These are phyloP conservation scores for Pilatotrama ljubarskyi DNA, from an alignment of 768 basidiomycete genomes.

Conservation along the genomic window DNA sequence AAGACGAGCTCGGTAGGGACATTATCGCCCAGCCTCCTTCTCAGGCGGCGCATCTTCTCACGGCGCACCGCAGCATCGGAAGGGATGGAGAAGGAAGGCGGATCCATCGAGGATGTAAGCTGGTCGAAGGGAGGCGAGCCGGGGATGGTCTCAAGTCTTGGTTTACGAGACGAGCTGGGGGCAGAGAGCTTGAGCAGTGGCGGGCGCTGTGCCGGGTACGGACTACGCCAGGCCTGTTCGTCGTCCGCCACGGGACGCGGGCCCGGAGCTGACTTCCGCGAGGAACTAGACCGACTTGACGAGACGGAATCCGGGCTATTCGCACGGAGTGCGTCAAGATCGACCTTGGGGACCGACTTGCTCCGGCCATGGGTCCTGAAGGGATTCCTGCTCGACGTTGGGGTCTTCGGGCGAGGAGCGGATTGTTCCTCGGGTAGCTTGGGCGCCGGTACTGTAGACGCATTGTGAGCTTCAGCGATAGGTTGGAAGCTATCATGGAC, in stretches of 20 bases:
- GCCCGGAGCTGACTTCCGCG: constrained; percentile 14
- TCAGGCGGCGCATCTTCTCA: constrained; percentile 63
- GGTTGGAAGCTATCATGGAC: not conserved
- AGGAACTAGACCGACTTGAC: constrained; percentile 12
- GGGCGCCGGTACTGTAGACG: not conserved
- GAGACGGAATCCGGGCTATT: constrained; percentile 19
- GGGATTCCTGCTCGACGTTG: constrained; percentile 5
- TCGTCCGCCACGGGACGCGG: not conserved
- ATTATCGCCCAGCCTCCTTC: constrained; percentile 60
- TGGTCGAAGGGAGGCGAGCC: constrained; percentile 19
- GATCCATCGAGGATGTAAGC: not conserved
- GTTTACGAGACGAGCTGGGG: constrained; percentile 11
- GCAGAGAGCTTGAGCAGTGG: constrained; percentile 24
- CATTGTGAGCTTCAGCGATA: not conserved
- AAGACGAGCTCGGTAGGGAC: constrained; percentile 66
- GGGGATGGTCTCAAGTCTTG: constrained; percentile 19
- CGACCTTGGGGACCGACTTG: constrained; percentile 19
- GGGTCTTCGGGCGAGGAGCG: constrained; percentile 1
- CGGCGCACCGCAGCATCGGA: constrained; percentile 45
- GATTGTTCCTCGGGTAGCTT: not conserved
- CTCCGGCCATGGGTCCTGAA: constrained; percentile 14
- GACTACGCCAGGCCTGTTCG: constrained; percentile 24
- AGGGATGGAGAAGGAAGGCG: constrained; percentile 39
- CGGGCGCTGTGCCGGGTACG: constrained; percentile 24
- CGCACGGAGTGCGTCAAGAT: constrained; percentile 5